Evolutionary conservation across 1,284 basidiomycete genomes (phyloP).

Genomic region (Sporisorium exsertum): DNA sequence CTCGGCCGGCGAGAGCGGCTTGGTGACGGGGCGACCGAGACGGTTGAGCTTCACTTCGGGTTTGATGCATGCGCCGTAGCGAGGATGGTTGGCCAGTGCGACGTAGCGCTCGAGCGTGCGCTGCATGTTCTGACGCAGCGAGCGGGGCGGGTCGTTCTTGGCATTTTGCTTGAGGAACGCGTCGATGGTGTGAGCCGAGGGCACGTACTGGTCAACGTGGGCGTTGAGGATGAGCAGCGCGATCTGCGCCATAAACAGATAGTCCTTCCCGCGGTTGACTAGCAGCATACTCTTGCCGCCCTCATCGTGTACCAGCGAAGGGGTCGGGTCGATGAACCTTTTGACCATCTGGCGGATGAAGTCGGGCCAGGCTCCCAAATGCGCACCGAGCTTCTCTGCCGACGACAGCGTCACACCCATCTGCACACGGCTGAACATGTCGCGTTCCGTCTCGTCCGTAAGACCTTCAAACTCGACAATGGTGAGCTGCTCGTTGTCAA

Average conservation of each 20-base stretch:
- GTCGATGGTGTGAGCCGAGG: slow-evolving; percentile 31
- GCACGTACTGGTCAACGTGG: slow-evolving; percentile 13
- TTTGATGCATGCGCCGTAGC: slow-evolving; percentile 42
- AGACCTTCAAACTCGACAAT: slow-evolving; percentile 48
- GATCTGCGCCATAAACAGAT: slow-evolving; percentile 51
- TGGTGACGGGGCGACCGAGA: slow-evolving; percentile 11
- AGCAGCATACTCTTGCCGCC: slow-evolving; percentile 28
- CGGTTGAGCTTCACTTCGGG: slow-evolving; percentile 30
- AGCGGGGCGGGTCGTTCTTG: slow-evolving; percentile 6
- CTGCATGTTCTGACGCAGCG: slow-evolving; percentile 25
- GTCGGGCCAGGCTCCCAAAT: slow-evolving; percentile 47
- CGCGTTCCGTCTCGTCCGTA: slow-evolving; percentile 46
- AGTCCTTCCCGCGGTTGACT: slow-evolving; percentile 46
- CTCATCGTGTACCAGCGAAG: slow-evolving; percentile 36
- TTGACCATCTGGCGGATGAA: slow-evolving; percentile 54
- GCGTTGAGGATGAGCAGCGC: slow-evolving; percentile 35
- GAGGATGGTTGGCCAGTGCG: slow-evolving; percentile 40
- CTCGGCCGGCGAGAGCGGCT: slow-evolving; percentile 51
- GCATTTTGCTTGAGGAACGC: slow-evolving; percentile 36
- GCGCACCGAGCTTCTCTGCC: slow-evolving; percentile 57
- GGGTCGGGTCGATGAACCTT: slow-evolving; percentile 41
- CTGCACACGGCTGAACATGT: slow-evolving; percentile 60
- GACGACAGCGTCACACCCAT: slow-evolving; percentile 56
- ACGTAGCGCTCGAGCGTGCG: slow-evolving; percentile 37
- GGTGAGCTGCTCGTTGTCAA: slow-evolving; percentile 54